Evolutionary conservation across 805 yeast genomes (phyloP), one percentile per base, ranked within the genome.

Genomic region (Cyberlindnera euphorbiiphila): DNA sequence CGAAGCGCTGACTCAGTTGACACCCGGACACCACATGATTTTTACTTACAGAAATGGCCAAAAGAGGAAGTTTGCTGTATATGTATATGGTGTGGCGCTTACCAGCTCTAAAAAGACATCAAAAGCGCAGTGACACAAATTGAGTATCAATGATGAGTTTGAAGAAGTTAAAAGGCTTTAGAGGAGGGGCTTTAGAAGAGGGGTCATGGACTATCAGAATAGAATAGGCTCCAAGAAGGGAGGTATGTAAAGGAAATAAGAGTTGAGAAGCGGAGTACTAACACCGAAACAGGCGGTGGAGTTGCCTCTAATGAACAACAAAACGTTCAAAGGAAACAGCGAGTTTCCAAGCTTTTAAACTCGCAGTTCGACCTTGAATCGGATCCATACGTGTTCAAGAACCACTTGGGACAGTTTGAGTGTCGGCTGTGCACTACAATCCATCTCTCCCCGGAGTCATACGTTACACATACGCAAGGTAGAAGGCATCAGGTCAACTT

Each of bases 121-220:
- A n/a, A n/a, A n/a, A n/a, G n/a, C n/a, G n/a, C n/a, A n/a, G n/a
- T n/a, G n/a, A n/a, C n/a, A n/a, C n/a, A n/a, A n/a, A n/a, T n/a
- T n/a, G n/a, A n/a, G n/a, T n/a, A n/a, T n/a, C n/a, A n/a, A n/a
- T n/a, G n/a, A n/a, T n/a, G n/a, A n/a, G n/a, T n/a, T n/a, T n/a
- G n/a, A n/a, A n/a, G n/a, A n/a, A n/a, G n/a, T n/a, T n/a, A n/a
- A n/a, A n/a, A n/a, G n/a, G n/a, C n/a, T n/a, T n/a, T n/a, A n/a
- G n/a, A n/a, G n/a, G n/a, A n/a, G n/a, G n/a, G n/a, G n/a, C n/a
- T n/a, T n/a, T n/a, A n/a, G n/a, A n/a, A n/a, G n/a, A n/a, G n/a
- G n/a, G n/a, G n/a, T n/a, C n/a, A 88, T 88, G 97, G 96, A 88
- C 59, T 85, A 85, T 55, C 89, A 86, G 45, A 85, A 84, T 49